Percentiles rank a stretch among this genome's conserved stretches.
Conservation (phyloP, 768 basidiomycete genomes). For the Trametes punicea region DNA sequence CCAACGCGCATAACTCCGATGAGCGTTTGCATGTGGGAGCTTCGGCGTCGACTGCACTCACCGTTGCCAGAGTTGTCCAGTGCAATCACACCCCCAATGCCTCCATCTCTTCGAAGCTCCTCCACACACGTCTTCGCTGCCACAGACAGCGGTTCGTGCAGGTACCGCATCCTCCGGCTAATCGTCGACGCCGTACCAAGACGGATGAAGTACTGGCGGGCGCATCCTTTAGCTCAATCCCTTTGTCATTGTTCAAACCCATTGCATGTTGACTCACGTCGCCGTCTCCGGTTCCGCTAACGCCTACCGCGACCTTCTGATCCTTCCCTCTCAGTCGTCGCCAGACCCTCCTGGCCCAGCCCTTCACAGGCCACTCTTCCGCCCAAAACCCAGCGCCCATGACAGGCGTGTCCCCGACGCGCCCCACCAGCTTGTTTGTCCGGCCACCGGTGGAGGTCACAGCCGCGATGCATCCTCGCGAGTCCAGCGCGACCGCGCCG, state of each 20-base stretch:
- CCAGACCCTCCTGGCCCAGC: constrained; percentile 38
- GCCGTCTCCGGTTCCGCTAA: constrained; percentile 86
- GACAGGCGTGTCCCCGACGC: constrained; percentile 79
- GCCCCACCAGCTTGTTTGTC: constrained; percentile 81
- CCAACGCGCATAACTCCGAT: not conserved
- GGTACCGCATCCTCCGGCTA: constrained; percentile 61
- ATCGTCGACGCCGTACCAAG: constrained; percentile 63
- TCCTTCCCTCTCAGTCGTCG: constrained; percentile 36
- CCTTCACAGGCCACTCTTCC: constrained; percentile 59
- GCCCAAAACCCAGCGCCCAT: constrained; percentile 85
- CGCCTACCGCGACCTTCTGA: constrained; percentile 49
- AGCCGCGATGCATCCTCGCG: constrained; percentile 65
- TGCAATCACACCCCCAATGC: constrained; percentile 72
- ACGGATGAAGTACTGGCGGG: constrained; percentile 70
- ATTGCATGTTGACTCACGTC: constrained; percentile 49
- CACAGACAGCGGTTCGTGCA: constrained; percentile 50
- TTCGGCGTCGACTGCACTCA: constrained; percentile 29
- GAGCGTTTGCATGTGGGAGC: constrained; percentile 1
- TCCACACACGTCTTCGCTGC: constrained; percentile 57
- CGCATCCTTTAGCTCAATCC: not conserved
- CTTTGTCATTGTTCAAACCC: not conserved
- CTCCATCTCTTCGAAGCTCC: constrained; percentile 55
- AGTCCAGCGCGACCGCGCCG: constrained; percentile 79
- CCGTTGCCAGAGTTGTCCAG: constrained; percentile 69
- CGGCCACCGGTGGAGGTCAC: constrained; percentile 79